Base-by-base conservation (phyloP, 495 filamentous ascomycete species). In the Tricharina praecox region DNA sequence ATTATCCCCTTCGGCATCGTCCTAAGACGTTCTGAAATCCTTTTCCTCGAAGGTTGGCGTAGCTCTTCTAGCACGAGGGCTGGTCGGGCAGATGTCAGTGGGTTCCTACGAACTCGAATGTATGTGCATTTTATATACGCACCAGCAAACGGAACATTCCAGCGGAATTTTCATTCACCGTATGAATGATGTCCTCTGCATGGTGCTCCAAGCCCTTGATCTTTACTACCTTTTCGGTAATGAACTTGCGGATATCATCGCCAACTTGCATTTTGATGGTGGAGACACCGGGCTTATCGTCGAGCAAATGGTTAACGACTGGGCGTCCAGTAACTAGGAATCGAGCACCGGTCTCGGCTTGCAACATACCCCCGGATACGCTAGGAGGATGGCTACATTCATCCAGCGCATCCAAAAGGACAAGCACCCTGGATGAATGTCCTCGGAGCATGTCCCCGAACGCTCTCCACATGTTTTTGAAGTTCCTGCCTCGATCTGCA, bases 61-160 rank as follows among this genome's bases (percentile, higher is more conserved):
- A 36, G 35, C 36, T 23, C 20, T 24, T 3, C 28, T 7, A 42
- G 18, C 4, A 42, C 39, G 24, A 42, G 39, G 15, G 39, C 42
- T 45, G 34, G 13, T 18, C 24, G 15, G 15, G 26, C 11, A 10
- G 5, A 16, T 23, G 11, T 18, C 36, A 42, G 25, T 49, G 24
- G 19, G 26, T 19, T 20, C 34, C n/a, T 38, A 44, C 18, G n/a
- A n/a, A n/a, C n/a, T n/a, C n/a, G n/a, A n/a, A n/a, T n/a, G 0
- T 33, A 44, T 26, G 26, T 36, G n/a, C 8, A 42, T 9, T 37
- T 5, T 9, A 19, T 42, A 23, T 7, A 42, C 39, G 4, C 18
- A 42, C 39, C 39, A 42, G 47, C 46, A 48, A 52, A 20, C 37
- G 50, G 47, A 49, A 52, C 45, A 49, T 49, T n/a, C 47, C 38